Percentiles rank a stretch among this genome's conserved stretches.
phyloP scores from a whole-genome alignment of 208 protist species.

The Acanthamoeba castellanii region DNA sequence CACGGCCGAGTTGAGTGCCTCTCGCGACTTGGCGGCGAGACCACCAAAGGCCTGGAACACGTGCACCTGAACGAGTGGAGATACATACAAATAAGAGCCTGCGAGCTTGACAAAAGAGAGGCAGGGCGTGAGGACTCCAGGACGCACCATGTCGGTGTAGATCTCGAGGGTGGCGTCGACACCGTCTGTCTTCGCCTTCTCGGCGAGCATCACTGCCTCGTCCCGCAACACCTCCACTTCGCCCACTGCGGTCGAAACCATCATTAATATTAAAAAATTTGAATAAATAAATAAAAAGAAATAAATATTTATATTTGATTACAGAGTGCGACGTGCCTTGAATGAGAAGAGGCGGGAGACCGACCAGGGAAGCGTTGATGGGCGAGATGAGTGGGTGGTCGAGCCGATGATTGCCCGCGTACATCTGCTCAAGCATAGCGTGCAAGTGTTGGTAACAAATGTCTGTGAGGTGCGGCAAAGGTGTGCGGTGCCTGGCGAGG shows the following conservation, averaged over 20 bases:
- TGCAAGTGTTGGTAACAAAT: not conserved
- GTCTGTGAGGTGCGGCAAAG: not conserved
- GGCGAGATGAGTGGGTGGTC: slow-evolving; percentile 66
- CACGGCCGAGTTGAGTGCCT: not conserved
- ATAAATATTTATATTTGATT: not conserved
- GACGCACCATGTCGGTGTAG: slow-evolving; percentile 36
- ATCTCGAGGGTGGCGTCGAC: slow-evolving; percentile 43
- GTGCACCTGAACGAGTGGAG: slow-evolving; percentile 1
- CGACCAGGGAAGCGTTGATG: not conserved
- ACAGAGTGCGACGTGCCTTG: not conserved
- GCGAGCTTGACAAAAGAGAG: not conserved
- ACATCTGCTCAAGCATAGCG: not conserved
- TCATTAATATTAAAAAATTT: not conserved
- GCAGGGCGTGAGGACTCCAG: not conserved
- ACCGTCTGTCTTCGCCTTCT: not conserved
- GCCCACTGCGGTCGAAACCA: not conserved
- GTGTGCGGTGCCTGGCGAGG: not conserved
- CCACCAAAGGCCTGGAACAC: slow-evolving; percentile 44
- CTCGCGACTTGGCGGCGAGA: slow-evolving; percentile 13
- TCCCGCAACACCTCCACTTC: slow-evolving; percentile 69
- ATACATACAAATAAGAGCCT: not conserved
- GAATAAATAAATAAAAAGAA: not conserved
- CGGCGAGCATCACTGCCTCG: slow-evolving; percentile 44
- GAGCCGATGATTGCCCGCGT: not conserved
- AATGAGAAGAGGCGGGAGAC: slow-evolving; percentile 55